Conservation (phyloP, 2,329 filamentous ascomycete genomes). For the Metarhizium guizhouense region DNA sequence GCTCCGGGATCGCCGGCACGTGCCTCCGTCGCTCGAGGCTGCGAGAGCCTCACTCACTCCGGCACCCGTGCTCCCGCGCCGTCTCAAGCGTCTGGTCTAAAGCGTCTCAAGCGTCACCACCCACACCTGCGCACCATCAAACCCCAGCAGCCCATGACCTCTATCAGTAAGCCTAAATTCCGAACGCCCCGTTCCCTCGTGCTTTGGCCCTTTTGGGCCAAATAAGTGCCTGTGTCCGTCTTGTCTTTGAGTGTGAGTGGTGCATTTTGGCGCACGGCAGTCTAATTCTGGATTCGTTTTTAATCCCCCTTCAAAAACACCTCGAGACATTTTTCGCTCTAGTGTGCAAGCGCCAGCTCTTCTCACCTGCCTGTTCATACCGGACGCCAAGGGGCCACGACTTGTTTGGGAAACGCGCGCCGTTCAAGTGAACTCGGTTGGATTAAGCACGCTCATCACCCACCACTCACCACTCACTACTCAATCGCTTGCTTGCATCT, state of each 20-base stretch:
- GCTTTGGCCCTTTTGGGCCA: background rate
- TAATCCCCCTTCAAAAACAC: background rate
- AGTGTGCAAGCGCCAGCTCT: no score
- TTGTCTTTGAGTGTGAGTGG: background rate
- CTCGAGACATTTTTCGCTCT: no score
- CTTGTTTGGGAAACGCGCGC: background rate
- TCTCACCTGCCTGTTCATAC: background rate
- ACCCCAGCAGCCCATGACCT: slow-evolving; percentile 2
- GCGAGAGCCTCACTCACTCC: no score
- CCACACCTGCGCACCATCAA: background rate
- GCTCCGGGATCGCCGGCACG: slow-evolving; percentile 2
- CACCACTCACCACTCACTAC: background rate
- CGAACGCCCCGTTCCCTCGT: background rate
- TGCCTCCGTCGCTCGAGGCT: background rate
- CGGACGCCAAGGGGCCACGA: background rate
- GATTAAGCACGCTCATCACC: background rate
- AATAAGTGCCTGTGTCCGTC: background rate
- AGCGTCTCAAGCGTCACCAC: background rate
- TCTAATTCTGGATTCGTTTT: no score
- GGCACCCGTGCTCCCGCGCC: no score
- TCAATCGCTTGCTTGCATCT: background rate
- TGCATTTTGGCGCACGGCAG: no score
- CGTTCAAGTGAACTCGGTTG: background rate
- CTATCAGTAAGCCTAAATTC: slow-evolving; percentile 5
- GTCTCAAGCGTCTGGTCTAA: no score